These are phyloP conservation scores for Zygosaccharomyces pseudobailii DNA, from an alignment of 1,139 yeast species.

Conservation along the genomic window DNA sequence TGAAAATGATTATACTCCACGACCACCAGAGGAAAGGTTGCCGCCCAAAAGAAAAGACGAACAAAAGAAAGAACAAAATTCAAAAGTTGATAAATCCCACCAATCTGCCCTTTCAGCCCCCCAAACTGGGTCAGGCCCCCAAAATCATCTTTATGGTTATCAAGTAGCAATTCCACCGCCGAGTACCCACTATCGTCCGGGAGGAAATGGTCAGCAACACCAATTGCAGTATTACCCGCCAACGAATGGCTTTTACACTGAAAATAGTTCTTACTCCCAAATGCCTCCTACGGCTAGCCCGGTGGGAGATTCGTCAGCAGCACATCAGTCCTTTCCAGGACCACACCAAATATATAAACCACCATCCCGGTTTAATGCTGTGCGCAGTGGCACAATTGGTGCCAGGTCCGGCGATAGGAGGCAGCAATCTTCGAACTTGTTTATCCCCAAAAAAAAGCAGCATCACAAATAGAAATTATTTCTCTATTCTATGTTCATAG, in stretches of 20 bases:
- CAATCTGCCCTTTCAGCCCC: not conserved
- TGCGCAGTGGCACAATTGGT: constrained; percentile 4
- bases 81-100: not conserved
- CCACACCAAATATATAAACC: not conserved
- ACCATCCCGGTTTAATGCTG: not conserved
- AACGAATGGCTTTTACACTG: not conserved
- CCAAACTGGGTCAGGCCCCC: not conserved
- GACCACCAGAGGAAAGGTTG: constrained; percentile 4
- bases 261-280: not conserved
- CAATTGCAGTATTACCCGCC: not conserved
- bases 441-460: constrained; percentile 20
- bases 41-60: constrained; percentile 1
- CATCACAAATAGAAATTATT: constrained; percentile 7
- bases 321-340: not conserved
- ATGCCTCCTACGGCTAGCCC: not conserved
- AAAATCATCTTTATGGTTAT: not conserved
- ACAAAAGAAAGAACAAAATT: constrained; percentile 4
- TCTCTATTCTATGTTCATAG: not conserved
- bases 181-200: constrained; percentile 1
- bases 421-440: constrained; percentile 14
- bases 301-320: not conserved
- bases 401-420: constrained; percentile 10
- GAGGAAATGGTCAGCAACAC: not conserved
- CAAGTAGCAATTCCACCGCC: not conserved
- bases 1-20: constrained; percentile 20